Percentiles rank a stretch among this genome's conserved stretches.
phyloP scores from a whole-genome alignment of 169 alveolate genomes.

The Eimeria sp. region DNA sequence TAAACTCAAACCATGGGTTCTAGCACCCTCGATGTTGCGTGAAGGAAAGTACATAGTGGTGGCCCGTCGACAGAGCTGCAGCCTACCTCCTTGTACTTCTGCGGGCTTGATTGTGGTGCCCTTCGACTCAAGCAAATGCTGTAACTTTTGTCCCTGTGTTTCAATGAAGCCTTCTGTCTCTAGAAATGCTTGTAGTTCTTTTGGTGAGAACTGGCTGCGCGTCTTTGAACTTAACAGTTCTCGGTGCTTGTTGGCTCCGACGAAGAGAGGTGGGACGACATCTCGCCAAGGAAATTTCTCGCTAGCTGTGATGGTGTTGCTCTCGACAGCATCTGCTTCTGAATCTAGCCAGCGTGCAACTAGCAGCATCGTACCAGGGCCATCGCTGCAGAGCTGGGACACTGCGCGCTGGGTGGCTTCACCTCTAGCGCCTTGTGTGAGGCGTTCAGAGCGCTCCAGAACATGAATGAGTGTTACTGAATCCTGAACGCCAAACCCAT shows the following conservation, averaged over 20 bases:
- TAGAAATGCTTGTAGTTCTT: slow-evolving; percentile 30
- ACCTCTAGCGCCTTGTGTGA: slow-evolving; percentile 27
- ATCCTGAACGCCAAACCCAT: slow-evolving; percentile 57
- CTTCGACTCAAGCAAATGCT: background rate
- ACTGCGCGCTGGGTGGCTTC: slow-evolving; percentile 54
- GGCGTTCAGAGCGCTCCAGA: slow-evolving; percentile 35
- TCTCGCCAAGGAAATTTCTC: slow-evolving; percentile 50
- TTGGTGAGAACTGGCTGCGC: background rate
- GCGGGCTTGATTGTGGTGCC: slow-evolving; percentile 1
- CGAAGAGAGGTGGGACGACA: slow-evolving; percentile 41
- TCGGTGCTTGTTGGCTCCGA: slow-evolving; percentile 43
- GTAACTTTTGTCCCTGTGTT: slow-evolving; percentile 55
- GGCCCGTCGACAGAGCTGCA: background rate
- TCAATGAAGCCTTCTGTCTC: slow-evolving; percentile 30
- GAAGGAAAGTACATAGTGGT: background rate
- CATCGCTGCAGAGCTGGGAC: slow-evolving; percentile 35
- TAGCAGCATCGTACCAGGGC: slow-evolving; percentile 52
- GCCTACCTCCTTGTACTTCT: background rate
- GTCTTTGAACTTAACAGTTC: slow-evolving; percentile 1
- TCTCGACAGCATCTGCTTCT: slow-evolving; percentile 44
- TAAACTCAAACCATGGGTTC: background rate
- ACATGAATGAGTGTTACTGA: slow-evolving; percentile 8
- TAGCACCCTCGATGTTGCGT: background rate
- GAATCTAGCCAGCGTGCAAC: slow-evolving; percentile 69
- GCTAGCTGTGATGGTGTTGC: slow-evolving; percentile 30